These are phyloP conservation scores for Calocybe gangraenosa DNA, from an alignment of 768 basidiomycete species.

Conservation along the genomic window DNA sequence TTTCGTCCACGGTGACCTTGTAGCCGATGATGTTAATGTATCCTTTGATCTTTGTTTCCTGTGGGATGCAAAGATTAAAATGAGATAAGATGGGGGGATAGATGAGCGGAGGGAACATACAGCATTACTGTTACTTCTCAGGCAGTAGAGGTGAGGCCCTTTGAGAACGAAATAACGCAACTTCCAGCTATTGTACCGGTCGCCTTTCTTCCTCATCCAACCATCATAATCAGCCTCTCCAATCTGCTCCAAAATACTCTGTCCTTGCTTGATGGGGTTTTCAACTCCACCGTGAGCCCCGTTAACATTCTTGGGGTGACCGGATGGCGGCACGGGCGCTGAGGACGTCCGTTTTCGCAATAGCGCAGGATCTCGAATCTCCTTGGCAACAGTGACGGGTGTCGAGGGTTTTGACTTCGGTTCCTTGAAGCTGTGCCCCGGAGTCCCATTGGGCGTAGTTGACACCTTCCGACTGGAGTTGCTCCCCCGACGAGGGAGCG, in stretches of 20 bases:
- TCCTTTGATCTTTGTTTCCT: conserved; percentile 97
- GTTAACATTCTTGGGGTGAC: conserved; percentile 2
- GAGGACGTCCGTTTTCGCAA: conserved; percentile 58
- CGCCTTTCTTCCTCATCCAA: conserved; percentile 96
- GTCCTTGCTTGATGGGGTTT: conserved; percentile 50
- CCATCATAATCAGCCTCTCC: conserved; percentile 87
- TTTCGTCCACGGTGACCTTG: conserved; percentile 91
- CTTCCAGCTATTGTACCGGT: conserved; percentile 93
- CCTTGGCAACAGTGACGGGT: conserved; percentile 12
- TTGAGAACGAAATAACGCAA: conserved; percentile 87
- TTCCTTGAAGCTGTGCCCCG: conserved; percentile 14
- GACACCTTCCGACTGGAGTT: conserved; percentile 34
- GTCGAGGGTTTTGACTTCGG: conserved; percentile 5
- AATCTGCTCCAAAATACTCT: conserved; percentile 84
- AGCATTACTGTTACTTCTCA: conserved; percentile 68
- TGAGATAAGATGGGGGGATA: not conserved
- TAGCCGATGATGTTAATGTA: conserved; percentile 90
- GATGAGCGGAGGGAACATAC: conserved; percentile 31
- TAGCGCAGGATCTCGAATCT: conserved; percentile 32
- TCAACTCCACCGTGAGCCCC: conserved; percentile 11
- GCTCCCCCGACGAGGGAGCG: conserved; percentile 45
- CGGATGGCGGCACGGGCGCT: conserved; percentile 16
- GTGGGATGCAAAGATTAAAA: conserved; percentile 3
- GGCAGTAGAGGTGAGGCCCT: conserved; percentile 84
- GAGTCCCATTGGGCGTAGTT: conserved; percentile 23